Evolutionary conservation across 768 basidiomycete species (phyloP).

Genomic region (Termitomyces eurrhizus): DNA sequence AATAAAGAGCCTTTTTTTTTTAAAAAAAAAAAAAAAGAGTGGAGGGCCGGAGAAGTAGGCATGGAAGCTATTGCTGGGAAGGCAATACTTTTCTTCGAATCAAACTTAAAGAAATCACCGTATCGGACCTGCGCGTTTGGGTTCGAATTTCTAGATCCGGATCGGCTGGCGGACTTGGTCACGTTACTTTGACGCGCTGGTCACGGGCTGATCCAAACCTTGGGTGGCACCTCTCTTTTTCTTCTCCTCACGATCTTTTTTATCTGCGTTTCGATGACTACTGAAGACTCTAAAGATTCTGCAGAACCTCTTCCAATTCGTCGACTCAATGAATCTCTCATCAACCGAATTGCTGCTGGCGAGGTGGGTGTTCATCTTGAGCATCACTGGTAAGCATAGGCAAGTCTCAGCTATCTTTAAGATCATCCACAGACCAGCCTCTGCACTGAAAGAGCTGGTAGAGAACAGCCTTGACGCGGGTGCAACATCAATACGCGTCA

Average conservation of each 20-base stretch:
- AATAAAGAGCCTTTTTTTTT: too few relatives aligned
- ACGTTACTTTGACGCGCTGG: constrained; percentile 13
- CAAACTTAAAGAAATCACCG: not conserved
- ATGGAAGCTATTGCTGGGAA: not conserved
- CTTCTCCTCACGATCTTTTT: not conserved
- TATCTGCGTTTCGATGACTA: constrained; percentile 1
- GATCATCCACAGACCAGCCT: constrained; percentile 66
- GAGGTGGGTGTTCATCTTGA: constrained; percentile 38
- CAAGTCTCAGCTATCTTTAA: constrained; percentile 7
- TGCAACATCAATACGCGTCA: constrained; percentile 79
- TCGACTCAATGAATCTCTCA: constrained; percentile 75
- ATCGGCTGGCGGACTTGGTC: not conserved
- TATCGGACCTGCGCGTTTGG: not conserved
- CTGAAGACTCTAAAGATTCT: constrained; percentile 4
- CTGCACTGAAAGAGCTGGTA: constrained; percentile 92
- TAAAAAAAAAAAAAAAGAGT: too few relatives aligned
- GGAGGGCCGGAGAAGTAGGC: too few relatives aligned
- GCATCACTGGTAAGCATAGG: not conserved
- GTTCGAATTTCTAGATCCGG: not conserved
- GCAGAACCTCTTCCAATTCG: constrained; percentile 62
- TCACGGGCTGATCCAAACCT: not conserved
- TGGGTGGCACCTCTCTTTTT: not conserved
- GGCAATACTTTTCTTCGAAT: too few relatives aligned
- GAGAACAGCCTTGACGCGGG: constrained; percentile 97
- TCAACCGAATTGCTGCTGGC: constrained; percentile 89